Evolutionary conservation across 805 yeast species (phyloP), one percentile per base, ranked within the genome.

Genomic region (Kuraishia cidri): DNA sequence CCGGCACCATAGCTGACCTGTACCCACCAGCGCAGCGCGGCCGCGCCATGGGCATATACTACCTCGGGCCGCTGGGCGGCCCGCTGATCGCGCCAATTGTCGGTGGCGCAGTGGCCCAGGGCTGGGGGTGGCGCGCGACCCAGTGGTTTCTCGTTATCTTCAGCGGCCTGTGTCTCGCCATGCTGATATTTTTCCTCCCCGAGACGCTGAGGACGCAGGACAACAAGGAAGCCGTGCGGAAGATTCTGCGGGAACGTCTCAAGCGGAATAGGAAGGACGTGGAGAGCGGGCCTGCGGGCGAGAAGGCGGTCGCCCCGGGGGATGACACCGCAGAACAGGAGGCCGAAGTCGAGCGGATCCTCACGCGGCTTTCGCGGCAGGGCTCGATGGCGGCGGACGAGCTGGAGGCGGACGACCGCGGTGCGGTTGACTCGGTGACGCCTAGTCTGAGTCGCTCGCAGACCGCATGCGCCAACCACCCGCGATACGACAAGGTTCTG

Each of bases 111-210:
- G 67, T 86, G 19, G 69, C 81, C 5, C 61, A 68, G 27, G 63
- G 65, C 8, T 81, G 86, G 79, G 85, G 86, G 6, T 86, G 95
- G 94, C 64, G 94, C 49, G 83, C 90, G 3, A 82, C 95, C 3
- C 92, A 82, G 47, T 86, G 94, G 90, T 74, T 83, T 33, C 58
- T 83, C 54, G 82, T 79, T 12, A 78, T 80, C 19, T 52, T 81
- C 29, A 70, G 84, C 2, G 85, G 78, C 2, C 51, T 65, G 10
- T 66, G 69, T 31, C 60, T 67, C 17, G 15, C 72, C 1, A 38
- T 71, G 33, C 56, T 85, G 26, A 41, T 72, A 5, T 64, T 80
- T 30, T 58, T 67, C 4, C 58, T 86, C 12, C 96, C 97, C 1
- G 97, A 87, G 48, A 87, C 96, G 0, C 58, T 85, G 28, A 62